Percentiles rank a stretch among this genome's conserved stretches.
phyloP scores from a whole-genome alignment of 139 green algal species.

The Chlamydomonas asymmetrica region DNA sequence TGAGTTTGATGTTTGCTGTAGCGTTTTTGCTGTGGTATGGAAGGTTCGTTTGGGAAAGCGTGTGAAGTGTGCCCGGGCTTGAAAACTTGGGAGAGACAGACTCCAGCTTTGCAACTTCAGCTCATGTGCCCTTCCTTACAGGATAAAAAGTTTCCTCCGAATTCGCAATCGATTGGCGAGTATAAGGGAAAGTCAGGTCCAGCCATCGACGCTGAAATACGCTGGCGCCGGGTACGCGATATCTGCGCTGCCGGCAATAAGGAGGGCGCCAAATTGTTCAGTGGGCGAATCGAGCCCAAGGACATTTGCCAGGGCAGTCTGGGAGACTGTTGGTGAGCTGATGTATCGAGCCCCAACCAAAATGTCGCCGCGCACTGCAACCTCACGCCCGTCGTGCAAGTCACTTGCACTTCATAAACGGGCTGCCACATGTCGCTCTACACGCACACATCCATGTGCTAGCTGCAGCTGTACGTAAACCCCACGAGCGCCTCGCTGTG shows the following conservation, averaged over 20 bases:
- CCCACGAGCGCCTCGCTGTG: no score
- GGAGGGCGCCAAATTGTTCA: slow-evolving; percentile 29
- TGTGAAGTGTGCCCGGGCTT: not conserved
- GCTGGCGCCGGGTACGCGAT: slow-evolving; percentile 23
- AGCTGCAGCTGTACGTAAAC: no score
- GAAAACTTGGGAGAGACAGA: not conserved
- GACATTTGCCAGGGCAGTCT: slow-evolving; percentile 46
- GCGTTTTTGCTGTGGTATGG: slow-evolving; percentile 11
- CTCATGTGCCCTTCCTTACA: no score
- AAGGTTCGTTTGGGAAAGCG: slow-evolving; percentile 15
- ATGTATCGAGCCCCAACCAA: not conserved
- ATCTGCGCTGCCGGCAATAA: slow-evolving; percentile 5
- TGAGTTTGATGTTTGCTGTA: not conserved
- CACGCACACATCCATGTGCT: not conserved
- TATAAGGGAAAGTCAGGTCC: no score
- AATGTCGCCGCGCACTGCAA: not conserved
- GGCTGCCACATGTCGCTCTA: not conserved
- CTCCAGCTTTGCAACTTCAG: not conserved
- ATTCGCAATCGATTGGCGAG: not conserved
- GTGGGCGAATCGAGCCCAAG: slow-evolving; percentile 28
- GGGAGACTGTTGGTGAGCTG: slow-evolving; percentile 18
- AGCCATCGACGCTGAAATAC: no score
- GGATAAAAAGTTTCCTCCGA: not conserved
- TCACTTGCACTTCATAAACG: not conserved
- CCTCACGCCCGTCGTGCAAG: not conserved